Evolutionary conservation across 2,329 filamentous ascomycete genomes (phyloP).

Genomic region (Colletotrichum paranaense): DNA sequence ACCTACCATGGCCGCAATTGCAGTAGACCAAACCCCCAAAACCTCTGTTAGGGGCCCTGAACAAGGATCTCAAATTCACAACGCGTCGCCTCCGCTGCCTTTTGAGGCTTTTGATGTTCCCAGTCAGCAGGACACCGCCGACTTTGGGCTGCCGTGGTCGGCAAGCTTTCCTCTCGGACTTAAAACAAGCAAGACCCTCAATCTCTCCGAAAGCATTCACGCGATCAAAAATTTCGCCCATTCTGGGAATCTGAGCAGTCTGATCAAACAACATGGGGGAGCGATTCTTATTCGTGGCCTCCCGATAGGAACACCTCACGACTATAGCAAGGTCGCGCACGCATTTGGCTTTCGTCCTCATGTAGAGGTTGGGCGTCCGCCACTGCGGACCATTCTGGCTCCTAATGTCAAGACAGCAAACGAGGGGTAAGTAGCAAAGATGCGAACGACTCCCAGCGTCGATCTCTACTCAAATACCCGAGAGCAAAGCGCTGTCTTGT

Average conservation of each 20-base stretch:
- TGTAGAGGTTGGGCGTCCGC: constrained; percentile 48
- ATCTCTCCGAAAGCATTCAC: constrained; percentile 33
- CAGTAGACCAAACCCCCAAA: not conserved
- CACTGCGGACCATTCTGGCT: constrained; percentile 45
- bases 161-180: constrained; percentile 41
- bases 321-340: constrained; percentile 49
- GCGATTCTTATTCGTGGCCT: constrained; percentile 47
- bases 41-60: not conserved
- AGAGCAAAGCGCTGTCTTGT: not conserved
- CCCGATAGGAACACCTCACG: constrained; percentile 43
- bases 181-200: constrained; percentile 1
- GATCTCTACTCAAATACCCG: too few species aligned
- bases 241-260: constrained; percentile 41
- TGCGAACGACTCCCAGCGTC: too few species aligned
- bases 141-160: constrained; percentile 38
- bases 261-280: constrained; percentile 45
- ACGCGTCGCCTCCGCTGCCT: too few species aligned
- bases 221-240: constrained; percentile 35
- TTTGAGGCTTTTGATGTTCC: constrained; percentile 38
- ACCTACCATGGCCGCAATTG: not conserved
- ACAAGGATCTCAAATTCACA: not conserved
- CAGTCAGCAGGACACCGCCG: constrained; percentile 39
- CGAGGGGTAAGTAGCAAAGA: constrained; percentile 41
- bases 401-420: constrained; percentile 51
- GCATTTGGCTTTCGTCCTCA: constrained; percentile 48